Base-by-base conservation (phyloP, 352 stramenopile genomes). In the Phytophthora crassamura region DNA sequence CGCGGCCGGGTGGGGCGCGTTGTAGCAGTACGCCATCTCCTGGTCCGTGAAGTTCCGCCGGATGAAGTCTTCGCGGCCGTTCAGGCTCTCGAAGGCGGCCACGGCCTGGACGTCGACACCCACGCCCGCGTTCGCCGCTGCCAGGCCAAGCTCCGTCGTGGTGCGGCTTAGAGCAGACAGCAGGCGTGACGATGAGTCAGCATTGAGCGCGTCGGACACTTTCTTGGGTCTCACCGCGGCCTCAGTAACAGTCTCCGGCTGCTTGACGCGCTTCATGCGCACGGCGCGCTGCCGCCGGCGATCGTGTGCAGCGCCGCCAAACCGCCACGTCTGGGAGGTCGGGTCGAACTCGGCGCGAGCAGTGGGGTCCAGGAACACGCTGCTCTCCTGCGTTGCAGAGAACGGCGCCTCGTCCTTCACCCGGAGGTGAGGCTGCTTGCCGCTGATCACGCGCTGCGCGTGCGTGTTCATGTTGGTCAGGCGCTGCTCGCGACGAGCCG, bases 41-140 rank as follows among this genome's bases (percentile, higher is more conserved):
- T n/a, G n/a, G 59, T 93, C 75, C 20, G 88, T 97, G 67, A 97
- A 97, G 80, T 97, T 97, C 66, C 89, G 84, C 7, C 77, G 77
- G 49, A 95, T 86, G 28, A 93, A 95, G 61, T 92, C 85, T 52
- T 94, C 80, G n/a, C 88, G 89, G 30, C 74, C 78, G 42, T 87
- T 72, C 38, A 91, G 65, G 59, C 88, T 86, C 50, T 91, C 85
- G 59, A 97, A 96, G 3, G 87, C 94, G 45, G 83, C 82, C 43
- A 96, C 74, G 1, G 87, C 82, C 73, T 97, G 83, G 32, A 97
- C 86, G 52, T 97, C 87, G 39, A 96, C 82, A 18, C 88, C 86
- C 59, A 95, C 78, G 48, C 84, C 82, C 67, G 87, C 79, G 49
- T 70, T 69, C 42, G 74, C 69, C 38, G 82, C 80, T 55, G 71